phyloP scores from a whole-genome alignment of 805 yeast genomes.

The Metschnikowia amazonensis region DNA sequence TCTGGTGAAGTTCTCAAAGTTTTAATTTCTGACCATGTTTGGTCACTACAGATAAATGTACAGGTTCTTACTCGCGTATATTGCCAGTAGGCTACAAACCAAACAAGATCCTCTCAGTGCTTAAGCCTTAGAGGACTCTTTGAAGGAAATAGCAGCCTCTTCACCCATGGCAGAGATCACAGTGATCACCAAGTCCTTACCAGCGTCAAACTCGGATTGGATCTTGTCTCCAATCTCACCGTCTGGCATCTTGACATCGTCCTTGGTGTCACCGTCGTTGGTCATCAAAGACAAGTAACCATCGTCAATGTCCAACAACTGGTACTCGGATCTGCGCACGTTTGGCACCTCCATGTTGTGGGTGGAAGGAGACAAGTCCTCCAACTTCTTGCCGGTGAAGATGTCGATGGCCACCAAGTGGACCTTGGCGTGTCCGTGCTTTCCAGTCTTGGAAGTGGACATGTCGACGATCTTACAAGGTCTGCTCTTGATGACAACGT shows the following conservation, averaged over 20 bases:
- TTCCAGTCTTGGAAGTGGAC: slow-evolving; percentile 99
- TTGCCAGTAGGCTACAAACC: slow-evolving; percentile 11
- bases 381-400: slow-evolving; percentile 98
- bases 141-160: slow-evolving; percentile 98
- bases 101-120: slow-evolving; percentile 15
- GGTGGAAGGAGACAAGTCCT: slow-evolving; percentile 99
- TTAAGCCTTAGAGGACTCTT: slow-evolving; percentile 87
- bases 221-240: slow-evolving; percentile 94
- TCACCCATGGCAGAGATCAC: slow-evolving; percentile 98
- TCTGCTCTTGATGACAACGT: slow-evolving; percentile 97
- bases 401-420: slow-evolving; percentile 98
- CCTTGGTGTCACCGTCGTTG: slow-evolving; percentile 97
- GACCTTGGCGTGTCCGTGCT: slow-evolving; percentile 99
- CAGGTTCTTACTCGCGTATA: slow-evolving; percentile 8
- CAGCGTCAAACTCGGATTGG: slow-evolving; percentile 92
- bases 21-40: no score
- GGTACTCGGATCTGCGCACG: slow-evolving; percentile 93
- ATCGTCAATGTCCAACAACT: slow-evolving; percentile 96
- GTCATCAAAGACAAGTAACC: slow-evolving; percentile 97
- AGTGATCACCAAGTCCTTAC: slow-evolving; percentile 96
- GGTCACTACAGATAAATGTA: neutral
- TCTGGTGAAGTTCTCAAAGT: no score
- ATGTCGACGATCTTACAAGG: slow-evolving; percentile 99
- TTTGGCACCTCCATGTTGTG: slow-evolving; percentile 99
- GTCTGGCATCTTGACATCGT: slow-evolving; percentile 97